These are phyloP conservation scores for Euphorbia celastroides DNA, from an alignment of 441 rosid genomes.

Conservation along the genomic window DNA sequence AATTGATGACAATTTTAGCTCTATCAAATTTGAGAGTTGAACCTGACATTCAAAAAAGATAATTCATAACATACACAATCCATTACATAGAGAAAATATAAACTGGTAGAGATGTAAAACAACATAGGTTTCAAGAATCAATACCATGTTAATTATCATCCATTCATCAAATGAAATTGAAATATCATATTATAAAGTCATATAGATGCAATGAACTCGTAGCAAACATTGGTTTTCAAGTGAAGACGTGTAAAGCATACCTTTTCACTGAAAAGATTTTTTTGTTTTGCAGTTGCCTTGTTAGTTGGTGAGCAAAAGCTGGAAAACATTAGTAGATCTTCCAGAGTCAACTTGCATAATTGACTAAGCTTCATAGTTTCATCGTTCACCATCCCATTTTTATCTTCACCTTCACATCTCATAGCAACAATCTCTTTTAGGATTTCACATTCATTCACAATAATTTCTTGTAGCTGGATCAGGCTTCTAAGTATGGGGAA, in stretches of 20 bases:
- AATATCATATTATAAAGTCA: neutral
- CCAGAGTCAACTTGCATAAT: conserved; percentile 5
- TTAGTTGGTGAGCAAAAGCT: conserved; percentile 7
- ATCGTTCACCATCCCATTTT: neutral
- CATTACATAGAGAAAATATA: no score
- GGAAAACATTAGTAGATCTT: conserved; percentile 8
- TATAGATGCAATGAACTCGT: neutral
- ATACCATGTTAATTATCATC: no score
- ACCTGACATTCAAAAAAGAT: neutral
- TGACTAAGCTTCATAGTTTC: conserved; percentile 6
- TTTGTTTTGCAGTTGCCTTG: neutral
- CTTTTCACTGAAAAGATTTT: neutral
- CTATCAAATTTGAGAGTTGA: neutral
- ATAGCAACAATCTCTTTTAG: conserved; percentile 11
- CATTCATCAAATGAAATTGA: no score
- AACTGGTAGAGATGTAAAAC: no score
- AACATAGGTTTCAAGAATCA: no score
- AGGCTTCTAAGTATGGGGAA: conserved; percentile 10
- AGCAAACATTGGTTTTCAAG: neutral
- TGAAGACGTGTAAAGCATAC: neutral
- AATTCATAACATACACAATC: no score
- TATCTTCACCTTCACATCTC: neutral
- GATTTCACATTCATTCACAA: neutral
- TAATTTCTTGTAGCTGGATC: conserved; percentile 12
- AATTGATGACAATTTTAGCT: neutral